A percentile compares a stretch with the other conserved stretches of the same genome.
phyloP scores from a whole-genome alignment of 495 filamentous ascomycete genomes.

The Wilcoxina mikolae region DNA sequence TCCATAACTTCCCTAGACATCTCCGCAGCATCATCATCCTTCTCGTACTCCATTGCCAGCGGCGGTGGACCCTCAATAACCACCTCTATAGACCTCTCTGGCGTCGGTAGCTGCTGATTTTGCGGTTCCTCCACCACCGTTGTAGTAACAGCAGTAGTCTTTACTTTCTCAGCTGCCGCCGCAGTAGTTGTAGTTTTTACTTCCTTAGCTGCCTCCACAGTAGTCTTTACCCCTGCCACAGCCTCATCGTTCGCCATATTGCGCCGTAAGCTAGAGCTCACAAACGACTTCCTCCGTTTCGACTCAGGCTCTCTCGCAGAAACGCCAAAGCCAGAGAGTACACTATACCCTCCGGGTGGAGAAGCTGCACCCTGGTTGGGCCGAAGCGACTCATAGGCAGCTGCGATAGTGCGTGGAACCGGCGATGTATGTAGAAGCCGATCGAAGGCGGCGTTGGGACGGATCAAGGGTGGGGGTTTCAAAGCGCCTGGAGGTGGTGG shows the following conservation, averaged over 20 bases:
- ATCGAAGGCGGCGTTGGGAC: not conserved
- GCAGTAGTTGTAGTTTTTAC: not conserved
- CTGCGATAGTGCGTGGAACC: not conserved
- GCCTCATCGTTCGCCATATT: no score
- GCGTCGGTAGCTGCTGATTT: not conserved
- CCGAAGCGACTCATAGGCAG: not conserved
- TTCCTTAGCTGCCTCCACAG: not conserved
- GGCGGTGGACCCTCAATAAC: not conserved
- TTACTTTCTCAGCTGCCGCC: not conserved
- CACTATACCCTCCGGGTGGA: not conserved
- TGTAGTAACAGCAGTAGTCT: not conserved
- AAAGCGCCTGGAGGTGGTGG: not conserved
- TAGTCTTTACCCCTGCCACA: not conserved
- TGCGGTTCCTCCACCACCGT: not conserved
- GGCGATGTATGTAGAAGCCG: not conserved
- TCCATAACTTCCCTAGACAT: no score
- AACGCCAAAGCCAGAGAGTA: not conserved
- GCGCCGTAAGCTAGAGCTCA: no score
- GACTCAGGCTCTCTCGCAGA: not conserved
- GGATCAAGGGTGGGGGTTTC: not conserved
- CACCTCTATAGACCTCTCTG: not conserved
- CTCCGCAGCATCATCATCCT: no score
- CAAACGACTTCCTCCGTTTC: constrained; percentile 1
- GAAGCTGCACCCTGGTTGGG: not conserved
- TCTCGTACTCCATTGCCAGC: no score